Conservation (phyloP, 192 early-diverging fungal genomes). For the Tieghemiomyces parasiticus region DNA sequence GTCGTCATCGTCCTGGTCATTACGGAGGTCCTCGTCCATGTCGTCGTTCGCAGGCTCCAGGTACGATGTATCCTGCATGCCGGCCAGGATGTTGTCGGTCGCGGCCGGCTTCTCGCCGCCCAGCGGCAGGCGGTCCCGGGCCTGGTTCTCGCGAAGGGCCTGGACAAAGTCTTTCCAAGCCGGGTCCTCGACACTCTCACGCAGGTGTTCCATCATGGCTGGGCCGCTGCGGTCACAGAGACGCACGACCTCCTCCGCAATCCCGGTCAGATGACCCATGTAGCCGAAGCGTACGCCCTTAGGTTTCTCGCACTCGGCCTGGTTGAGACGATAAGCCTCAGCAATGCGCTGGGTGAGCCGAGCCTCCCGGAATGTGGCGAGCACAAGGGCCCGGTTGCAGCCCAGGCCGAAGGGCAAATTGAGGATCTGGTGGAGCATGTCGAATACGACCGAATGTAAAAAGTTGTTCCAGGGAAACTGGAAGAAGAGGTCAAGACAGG, state of each 20-base stretch:
- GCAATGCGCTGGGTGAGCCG: slow-evolving; percentile 71
- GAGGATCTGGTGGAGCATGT: slow-evolving; percentile 96
- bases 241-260: slow-evolving; percentile 89
- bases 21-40: slow-evolving; percentile 10
- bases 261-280: slow-evolving; percentile 97
- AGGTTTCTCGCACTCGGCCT: slow-evolving; percentile 59
- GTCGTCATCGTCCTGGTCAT: slow-evolving; percentile 15
- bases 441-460: slow-evolving; percentile 95
- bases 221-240: slow-evolving; percentile 56
- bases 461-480: slow-evolving; percentile 96
- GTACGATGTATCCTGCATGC: slow-evolving; percentile 6
- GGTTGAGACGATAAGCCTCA: slow-evolving; percentile 68
- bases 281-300: slow-evolving; percentile 88
- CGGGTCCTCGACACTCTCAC: slow-evolving; percentile 25
- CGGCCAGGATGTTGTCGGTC: slow-evolving; percentile 9
- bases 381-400: slow-evolving; percentile 37
- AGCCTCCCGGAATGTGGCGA: slow-evolving; percentile 73
- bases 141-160: slow-evolving; percentile 21
- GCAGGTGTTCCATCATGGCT: slow-evolving; percentile 24
- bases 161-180: slow-evolving; percentile 31
- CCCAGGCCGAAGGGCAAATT: slow-evolving; percentile 68
- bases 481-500: slow-evolving; percentile 77
- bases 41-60: slow-evolving; percentile 13
- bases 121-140: slow-evolving; percentile 28
- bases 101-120: slow-evolving; percentile 22